Evolutionary conservation across 2,329 filamentous ascomycete species (phyloP).

Genomic region (Fusarium zealandicum): DNA sequence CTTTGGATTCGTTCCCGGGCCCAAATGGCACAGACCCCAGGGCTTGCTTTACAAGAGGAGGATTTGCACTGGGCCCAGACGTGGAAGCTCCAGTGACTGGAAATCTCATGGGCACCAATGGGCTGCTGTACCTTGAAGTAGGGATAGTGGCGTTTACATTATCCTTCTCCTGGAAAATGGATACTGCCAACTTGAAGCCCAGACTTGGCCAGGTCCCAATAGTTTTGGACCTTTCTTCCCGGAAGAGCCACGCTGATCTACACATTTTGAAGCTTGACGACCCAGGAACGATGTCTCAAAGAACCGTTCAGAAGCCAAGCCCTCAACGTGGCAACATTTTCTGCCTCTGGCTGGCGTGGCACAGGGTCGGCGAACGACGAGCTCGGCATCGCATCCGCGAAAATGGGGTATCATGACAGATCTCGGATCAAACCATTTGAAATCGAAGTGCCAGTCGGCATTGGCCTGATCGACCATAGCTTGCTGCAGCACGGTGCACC

Average conservation of each 20-base stretch:
- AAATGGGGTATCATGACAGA: conserved; percentile 3
- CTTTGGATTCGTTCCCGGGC: background rate
- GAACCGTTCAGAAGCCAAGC: conserved; percentile 12
- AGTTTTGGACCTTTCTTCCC: conserved; percentile 11
- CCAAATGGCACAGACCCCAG: background rate
- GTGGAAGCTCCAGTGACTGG: background rate
- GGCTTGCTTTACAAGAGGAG: background rate
- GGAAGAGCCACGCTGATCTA: conserved; percentile 18
- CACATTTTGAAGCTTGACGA: conserved; percentile 15
- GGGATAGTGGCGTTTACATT: conserved; percentile 38
- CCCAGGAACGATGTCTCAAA: conserved; percentile 1
- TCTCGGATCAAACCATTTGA: conserved; percentile 1
- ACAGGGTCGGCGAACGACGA: conserved; percentile 6
- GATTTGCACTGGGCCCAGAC: conserved; percentile 1
- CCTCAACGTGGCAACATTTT: conserved; percentile 24
- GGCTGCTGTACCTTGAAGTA: conserved; percentile 24
- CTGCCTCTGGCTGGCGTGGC: conserved; percentile 21
- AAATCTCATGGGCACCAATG: conserved; percentile 5
- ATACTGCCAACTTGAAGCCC: conserved; percentile 10
- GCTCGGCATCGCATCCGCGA: conserved; percentile 1
- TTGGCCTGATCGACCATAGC: background rate
- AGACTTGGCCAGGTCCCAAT: conserved; percentile 20
- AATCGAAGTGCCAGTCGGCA: conserved; percentile 1
- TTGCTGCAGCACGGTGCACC: background rate
- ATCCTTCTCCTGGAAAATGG: conserved; percentile 15